Evolutionary conservation across 176 grass and related monocot species (phyloP), one percentile per base, ranked within the genome.

Genomic region (Otatea glauca): DNA sequence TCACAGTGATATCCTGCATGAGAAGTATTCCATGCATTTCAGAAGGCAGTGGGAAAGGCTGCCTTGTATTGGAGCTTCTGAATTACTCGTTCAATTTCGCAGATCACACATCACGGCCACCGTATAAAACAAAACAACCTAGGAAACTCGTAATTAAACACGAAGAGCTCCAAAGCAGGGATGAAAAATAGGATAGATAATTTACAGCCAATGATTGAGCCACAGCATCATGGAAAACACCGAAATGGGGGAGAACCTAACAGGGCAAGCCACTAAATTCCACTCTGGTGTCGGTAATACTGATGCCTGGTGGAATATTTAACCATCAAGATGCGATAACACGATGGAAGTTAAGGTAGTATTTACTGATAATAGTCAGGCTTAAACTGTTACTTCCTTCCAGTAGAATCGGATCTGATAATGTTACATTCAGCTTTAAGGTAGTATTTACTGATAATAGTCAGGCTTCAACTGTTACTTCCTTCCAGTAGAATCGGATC

Each of bases 401-500:
- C 18, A 16, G 61, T 9, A 58, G 16, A 37, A 48, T 14, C n/a
- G 75, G 87, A 89, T 89, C 87, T 79, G 49, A 17, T 21, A 6
- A 50, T 16, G 45, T 37, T 37, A 53, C 8, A 53, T 17, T 53
- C 59, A 32, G 76, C 59, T 64, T 1, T 48, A 12, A 35, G 15
- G 38, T 47, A 45, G 5, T 78, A 50, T 58, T 1, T 56, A 72
- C 6, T 49, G 7, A 10, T n/a, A 39, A 4, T 14, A 63, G 23
- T 5, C 12, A 14, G 3, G 47, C 12, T 63, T 68, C 21, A 5
- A 32, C 9, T 69, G 63, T 65, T 25, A 27, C 61, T 66, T 79
- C 65, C 77, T 24, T 29, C 13, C 18, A 16, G 61, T 9, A 58
- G 16, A 37, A 49, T 15, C n/a, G 75, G 87, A 89, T 89, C 87